These are phyloP conservation scores for Ophiostoma himal-ulmi DNA, from an alignment of 2,329 filamentous ascomycete species.

Conservation along the genomic window DNA sequence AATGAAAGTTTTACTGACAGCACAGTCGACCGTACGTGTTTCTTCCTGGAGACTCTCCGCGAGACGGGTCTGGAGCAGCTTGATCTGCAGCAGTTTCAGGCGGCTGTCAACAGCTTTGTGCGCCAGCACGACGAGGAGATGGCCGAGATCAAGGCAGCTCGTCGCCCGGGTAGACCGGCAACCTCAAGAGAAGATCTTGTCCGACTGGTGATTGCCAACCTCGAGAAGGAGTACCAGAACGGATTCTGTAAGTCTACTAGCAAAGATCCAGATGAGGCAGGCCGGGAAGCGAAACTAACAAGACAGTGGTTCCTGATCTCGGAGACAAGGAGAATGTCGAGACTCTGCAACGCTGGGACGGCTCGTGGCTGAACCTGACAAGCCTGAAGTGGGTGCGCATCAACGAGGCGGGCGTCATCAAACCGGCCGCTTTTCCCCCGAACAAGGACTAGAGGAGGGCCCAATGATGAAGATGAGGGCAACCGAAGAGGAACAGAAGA, in stretches of 20 bases:
- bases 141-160: conserved; percentile 56
- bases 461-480: background rate
- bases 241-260: conserved; percentile 60
- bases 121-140: conserved; percentile 68
- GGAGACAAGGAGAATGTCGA: conserved; percentile 58
- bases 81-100: conserved; percentile 52
- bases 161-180: conserved; percentile 73
- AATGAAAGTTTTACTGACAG: background rate
- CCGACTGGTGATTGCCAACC: conserved; percentile 60
- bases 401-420: conserved; percentile 56
- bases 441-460: conserved; percentile 31
- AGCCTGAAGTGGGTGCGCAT: conserved; percentile 73
- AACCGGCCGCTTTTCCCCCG: conserved; percentile 74
- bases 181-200: conserved; percentile 72
- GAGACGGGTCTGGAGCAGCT: conserved; percentile 48
- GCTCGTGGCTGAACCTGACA: conserved; percentile 74
- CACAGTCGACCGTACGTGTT: conserved; percentile 24
- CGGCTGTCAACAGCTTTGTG: conserved; percentile 58
- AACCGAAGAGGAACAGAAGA: background rate
- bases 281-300: conserved; percentile 19
- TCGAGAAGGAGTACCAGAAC: conserved; percentile 72
- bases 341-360: conserved; percentile 69
- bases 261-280: too few relatives aligned
- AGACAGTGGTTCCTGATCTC: conserved; percentile 66
- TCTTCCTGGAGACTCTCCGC: conserved; percentile 52